Conservation (phyloP, 2,329 filamentous ascomycete species). For the Magnaporthiopsis incrustans region DNA sequence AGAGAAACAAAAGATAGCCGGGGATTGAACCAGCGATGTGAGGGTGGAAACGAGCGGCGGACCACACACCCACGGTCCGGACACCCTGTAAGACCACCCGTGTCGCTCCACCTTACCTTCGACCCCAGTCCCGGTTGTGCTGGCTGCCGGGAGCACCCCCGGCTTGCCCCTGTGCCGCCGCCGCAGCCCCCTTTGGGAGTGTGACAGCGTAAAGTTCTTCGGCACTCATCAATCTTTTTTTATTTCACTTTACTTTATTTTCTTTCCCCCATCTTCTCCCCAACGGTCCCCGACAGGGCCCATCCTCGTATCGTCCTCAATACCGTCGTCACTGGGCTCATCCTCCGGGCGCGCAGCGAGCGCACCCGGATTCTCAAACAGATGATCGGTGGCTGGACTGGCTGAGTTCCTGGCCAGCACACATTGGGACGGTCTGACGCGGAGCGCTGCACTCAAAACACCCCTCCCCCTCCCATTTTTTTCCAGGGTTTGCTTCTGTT, state of each 20-base stretch:
- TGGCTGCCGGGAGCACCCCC: neutral
- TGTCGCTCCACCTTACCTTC: neutral
- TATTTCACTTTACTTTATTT: neutral
- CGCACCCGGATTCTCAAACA: neutral
- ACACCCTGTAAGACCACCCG: neutral
- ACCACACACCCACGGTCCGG: neutral
- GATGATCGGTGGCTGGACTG: neutral
- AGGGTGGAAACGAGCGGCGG: neutral
- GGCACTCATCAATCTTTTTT: neutral
- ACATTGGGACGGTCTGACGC: neutral
- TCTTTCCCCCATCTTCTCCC: neutral
- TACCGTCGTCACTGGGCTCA: neutral
- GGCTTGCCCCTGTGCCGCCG: neutral
- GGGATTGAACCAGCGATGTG: neutral
- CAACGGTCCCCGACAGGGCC: neutral
- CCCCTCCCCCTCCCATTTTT: neutral
- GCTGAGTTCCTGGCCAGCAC: neutral
- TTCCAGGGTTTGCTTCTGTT: neutral
- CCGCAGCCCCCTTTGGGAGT: neutral
- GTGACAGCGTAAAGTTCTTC: neutral
- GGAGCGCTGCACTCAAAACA: neutral
- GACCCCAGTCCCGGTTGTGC: neutral
- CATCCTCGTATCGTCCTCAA: neutral
- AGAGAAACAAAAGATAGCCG: neutral
- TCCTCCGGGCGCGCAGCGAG: neutral